Evolutionary conservation across 306 rosid species (phyloP), one percentile per base, ranked within the genome.

Genomic region (Rosa persica): DNA sequence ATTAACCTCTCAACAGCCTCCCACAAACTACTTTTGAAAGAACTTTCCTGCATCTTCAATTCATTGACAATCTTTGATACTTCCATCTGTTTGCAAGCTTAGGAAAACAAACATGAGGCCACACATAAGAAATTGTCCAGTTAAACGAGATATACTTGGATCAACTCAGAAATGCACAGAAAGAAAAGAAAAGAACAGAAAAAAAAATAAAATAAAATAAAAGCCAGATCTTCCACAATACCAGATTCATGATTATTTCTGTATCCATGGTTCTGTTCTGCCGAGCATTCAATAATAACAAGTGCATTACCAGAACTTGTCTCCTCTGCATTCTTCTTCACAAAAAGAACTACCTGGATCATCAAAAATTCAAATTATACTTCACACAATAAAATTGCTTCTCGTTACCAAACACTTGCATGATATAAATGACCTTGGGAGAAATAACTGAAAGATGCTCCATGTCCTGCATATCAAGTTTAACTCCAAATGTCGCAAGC

Each of bases 41-140:
- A 85, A 72, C 83, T 77, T 73, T 94, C 98, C 78, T 96, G 85
- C 81, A 86, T 87, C 90, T 87, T 89, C 87, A 88, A 67, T 75
- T 78, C 79, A 79, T 76, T 79, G 70, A 88, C 82, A 83, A 82
- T 76, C 82, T 82, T 89, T 80, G 90, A 78, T 70, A 81, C 73
- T 73, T 52, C 43, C 79, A 88, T 70, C 87, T 77, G 75, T 79
- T 77, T 90, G 82, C 72, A 85, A 78, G 72, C 96, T 94, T 79
- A 74, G 36, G 71, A 76, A 75, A 62, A 86, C 34, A 62, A 77
- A 81, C 67, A 57, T 75, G 71, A 78, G 60, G 72, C 57, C 83
- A 83, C 70, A 70, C 30, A 6, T 73, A 49, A 43, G 69, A 79
- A 65, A 58, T 4, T 54, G 5, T 52, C 71, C 62, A 73, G 39